Conservation (phyloP, 306 rosid genomes). For the Pterocarpus macrocarpus region DNA sequence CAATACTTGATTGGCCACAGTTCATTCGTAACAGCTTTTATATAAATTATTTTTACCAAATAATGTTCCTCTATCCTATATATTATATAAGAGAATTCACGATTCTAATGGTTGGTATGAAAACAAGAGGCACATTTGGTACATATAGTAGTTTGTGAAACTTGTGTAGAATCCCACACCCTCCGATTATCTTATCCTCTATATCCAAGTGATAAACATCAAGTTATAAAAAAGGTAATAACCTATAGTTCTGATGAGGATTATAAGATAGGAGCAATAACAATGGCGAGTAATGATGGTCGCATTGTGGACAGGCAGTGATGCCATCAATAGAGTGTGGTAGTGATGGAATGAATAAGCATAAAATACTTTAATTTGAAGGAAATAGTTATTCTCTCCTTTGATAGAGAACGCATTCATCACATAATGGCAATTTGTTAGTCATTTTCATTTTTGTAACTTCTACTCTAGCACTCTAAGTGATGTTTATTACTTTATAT, state of each 20-base stretch:
- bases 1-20: no score
- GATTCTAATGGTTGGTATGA: no score
- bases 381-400: no score
- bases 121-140: no score
- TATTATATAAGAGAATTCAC: no score
- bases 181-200: background rate
- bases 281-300: background rate
- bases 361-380: no score
- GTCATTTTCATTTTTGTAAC: slow-evolving; percentile 1
- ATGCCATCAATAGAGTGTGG: background rate
- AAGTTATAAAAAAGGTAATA: no score
- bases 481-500: background rate
- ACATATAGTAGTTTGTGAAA: background rate
- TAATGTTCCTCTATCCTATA: background rate
- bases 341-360: background rate
- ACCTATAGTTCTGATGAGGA: background rate
- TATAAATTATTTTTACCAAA: no score
- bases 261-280: background rate
- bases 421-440: no score
- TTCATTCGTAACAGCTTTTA: no score
- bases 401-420: slow-evolving; percentile 13
- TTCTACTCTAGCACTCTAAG: background rate
- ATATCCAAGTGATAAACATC: background rate
- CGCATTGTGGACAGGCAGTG: background rate
- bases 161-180: background rate